Evolutionary conservation across 768 basidiomycete species (phyloP).

Genomic region (Pisolithus microcarpus): DNA sequence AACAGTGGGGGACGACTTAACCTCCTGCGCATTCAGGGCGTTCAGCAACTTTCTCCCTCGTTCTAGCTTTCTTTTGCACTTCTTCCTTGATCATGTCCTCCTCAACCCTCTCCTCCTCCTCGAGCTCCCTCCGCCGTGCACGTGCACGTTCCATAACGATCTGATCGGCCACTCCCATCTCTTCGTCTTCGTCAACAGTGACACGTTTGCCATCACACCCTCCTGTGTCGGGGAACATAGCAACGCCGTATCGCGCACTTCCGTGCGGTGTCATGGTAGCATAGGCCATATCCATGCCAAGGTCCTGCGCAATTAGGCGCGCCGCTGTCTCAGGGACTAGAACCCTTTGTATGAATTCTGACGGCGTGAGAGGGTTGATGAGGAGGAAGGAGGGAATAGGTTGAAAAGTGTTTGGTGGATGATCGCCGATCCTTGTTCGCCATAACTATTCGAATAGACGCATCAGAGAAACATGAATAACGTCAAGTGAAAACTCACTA

Average conservation of each 20-base stretch:
- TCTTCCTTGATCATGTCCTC: constrained; percentile 12
- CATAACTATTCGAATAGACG: constrained; percentile 50
- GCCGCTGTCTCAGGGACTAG: constrained; percentile 87
- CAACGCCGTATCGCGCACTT: constrained; percentile 76
- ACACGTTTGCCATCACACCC: constrained; percentile 18
- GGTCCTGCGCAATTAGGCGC: constrained; percentile 77
- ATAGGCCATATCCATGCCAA: constrained; percentile 34
- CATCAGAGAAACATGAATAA: neutral
- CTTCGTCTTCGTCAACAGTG: constrained; percentile 32
- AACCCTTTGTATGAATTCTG: constrained; percentile 75
- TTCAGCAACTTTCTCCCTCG: constrained; percentile 1
- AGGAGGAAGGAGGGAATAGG: constrained; percentile 58
- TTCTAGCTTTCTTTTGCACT: constrained; percentile 32
- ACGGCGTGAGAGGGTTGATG: constrained; percentile 58
- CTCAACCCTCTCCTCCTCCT: constrained; percentile 33
- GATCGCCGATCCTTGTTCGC: constrained; percentile 75
- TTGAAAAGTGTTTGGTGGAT: constrained; percentile 71
- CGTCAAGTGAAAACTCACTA: constrained; percentile 50
- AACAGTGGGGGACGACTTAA: neutral
- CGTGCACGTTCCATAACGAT: constrained; percentile 40
- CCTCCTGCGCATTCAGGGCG: neutral
- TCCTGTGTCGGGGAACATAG: constrained; percentile 66
- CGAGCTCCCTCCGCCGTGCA: constrained; percentile 34
- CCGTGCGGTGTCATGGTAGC: constrained; percentile 61
- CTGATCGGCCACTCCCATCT: constrained; percentile 30